A percentile compares a stretch with the other conserved stretches of the same genome.
Evolutionary conservation across 2,329 filamentous ascomycete genomes (phyloP).

Genomic region (Penicillium aurantiogriseum): DNA sequence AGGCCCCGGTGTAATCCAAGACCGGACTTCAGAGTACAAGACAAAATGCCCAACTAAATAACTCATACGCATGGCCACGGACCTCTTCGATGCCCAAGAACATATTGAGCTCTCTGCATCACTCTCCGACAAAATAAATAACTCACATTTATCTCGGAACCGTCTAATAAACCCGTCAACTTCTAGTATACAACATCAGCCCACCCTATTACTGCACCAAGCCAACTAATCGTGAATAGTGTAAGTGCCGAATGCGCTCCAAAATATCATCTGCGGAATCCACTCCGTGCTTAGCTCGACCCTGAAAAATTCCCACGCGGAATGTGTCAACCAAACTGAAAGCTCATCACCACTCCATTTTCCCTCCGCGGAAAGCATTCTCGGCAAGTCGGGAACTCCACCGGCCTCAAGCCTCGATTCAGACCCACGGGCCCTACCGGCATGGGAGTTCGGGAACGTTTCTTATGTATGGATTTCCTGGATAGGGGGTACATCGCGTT

Average conservation of each 20-base stretch:
- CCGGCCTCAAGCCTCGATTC: not conserved
- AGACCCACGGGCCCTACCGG: constrained; percentile 7
- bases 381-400: constrained; percentile 13
- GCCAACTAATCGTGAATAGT: not conserved
- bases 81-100: constrained; percentile 1
- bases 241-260: not conserved
- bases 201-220: not conserved
- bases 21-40: constrained; percentile 5
- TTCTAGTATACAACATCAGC: not conserved
- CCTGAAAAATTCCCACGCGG: not conserved
- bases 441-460: constrained; percentile 14
- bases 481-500: constrained; percentile 3
- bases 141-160: not conserved
- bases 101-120: not conserved
- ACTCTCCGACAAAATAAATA: not conserved
- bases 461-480: not conserved
- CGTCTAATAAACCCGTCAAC: not conserved
- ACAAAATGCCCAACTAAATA: not conserved
- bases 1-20: not conserved
- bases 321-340: not conserved
- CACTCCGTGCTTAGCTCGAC: not conserved
- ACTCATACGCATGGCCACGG: not conserved
- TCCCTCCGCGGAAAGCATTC: constrained; percentile 12
- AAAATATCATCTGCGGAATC: not conserved
- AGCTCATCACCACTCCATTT: not conserved